phyloP scores from a whole-genome alignment of 495 filamentous ascomycete species.

The Ramalina intermedia region DNA sequence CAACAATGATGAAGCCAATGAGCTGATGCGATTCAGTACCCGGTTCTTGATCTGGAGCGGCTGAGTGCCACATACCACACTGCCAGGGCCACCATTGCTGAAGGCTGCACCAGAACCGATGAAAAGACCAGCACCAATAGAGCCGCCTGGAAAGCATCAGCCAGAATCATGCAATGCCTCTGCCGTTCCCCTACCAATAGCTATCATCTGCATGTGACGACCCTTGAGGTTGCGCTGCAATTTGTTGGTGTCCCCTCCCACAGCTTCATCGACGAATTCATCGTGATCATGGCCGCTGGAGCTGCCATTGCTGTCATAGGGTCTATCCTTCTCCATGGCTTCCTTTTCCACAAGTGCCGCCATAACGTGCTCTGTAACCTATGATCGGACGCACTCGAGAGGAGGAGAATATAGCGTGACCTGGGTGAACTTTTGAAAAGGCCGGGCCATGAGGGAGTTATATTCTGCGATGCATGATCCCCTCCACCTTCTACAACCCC shows the following conservation, averaged over 20 bases:
- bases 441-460: too few species aligned
- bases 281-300: conserved; percentile 1
- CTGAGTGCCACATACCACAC: conserved; percentile 22
- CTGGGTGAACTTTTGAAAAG: too few species aligned
- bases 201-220: conserved; percentile 65
- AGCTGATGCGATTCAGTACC: conserved; percentile 19
- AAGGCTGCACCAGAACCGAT: conserved; percentile 34
- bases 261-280: neutral
- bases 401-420: too few species aligned
- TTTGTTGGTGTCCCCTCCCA: neutral
- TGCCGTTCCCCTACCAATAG: conserved; percentile 35
- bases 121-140: conserved; percentile 40
- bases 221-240: conserved; percentile 31
- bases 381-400: too few species aligned
- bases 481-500: too few species aligned
- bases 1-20: conserved; percentile 35
- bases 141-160: conserved; percentile 23
- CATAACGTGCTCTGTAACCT: neutral
- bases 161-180: neutral
- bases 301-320: conserved; percentile 10
- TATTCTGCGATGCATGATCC: too few species aligned
- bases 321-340: neutral
- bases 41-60: neutral
- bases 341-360: neutral
- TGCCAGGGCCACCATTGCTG: conserved; percentile 26